These are phyloP conservation scores for Neoboletus subvelutipes DNA, from an alignment of 768 basidiomycete genomes.

Conservation along the genomic window DNA sequence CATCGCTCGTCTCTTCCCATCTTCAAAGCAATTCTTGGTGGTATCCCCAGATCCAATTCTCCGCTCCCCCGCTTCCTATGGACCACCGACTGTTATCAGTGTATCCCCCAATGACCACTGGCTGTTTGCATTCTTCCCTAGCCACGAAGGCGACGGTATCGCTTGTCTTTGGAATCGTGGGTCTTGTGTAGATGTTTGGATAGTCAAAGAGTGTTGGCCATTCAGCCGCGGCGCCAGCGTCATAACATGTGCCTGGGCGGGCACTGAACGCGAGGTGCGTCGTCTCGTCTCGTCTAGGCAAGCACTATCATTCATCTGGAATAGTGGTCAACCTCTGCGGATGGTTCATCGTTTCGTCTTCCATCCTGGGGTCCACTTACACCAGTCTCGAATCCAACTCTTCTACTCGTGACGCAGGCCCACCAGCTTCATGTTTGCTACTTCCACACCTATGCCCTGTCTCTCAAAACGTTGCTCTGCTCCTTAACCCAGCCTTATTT, in stretches of 20 bases:
- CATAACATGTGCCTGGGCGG: conserved; percentile 64
- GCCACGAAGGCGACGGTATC: conserved; percentile 52
- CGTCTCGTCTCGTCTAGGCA: not conserved
- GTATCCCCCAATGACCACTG: conserved; percentile 57
- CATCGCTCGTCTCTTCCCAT: conserved; percentile 65
- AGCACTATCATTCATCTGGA: not conserved
- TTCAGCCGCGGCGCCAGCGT: conserved; percentile 53
- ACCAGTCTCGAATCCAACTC: conserved; percentile 51
- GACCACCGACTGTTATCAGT: conserved; percentile 61
- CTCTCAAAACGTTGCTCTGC: conserved; percentile 48
- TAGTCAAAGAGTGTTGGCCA: conserved; percentile 54
- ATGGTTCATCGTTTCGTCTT: conserved; percentile 52
- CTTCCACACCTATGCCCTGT: conserved; percentile 44
- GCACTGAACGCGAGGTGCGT: conserved; percentile 56
- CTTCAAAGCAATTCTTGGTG: conserved; percentile 62
- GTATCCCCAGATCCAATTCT: conserved; percentile 52
- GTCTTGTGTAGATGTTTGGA: conserved; percentile 61
- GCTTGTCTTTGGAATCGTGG: conserved; percentile 68
- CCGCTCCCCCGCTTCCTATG: conserved; percentile 48
- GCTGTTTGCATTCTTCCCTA: conserved; percentile 77
- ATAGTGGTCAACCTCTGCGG: conserved; percentile 54
- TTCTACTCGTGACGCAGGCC: conserved; percentile 65
- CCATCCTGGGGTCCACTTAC: conserved; percentile 58
- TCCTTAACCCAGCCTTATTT: conserved; percentile 44
- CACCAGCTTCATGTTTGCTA: conserved; percentile 56